Conservation (phyloP, 805 yeast genomes). For the Kazachstania martiniae region DNA sequence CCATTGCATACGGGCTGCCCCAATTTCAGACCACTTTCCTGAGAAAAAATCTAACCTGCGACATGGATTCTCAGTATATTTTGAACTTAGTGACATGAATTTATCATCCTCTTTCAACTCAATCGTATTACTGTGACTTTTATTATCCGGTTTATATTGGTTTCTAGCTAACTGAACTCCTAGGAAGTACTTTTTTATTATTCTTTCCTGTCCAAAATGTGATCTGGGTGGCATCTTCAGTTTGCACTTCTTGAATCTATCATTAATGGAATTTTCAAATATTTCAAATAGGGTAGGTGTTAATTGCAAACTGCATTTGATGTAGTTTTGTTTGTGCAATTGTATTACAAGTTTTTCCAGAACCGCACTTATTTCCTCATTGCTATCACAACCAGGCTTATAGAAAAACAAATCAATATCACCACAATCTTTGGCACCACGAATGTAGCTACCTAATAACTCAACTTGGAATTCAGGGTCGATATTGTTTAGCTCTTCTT, state of each 20-base stretch:
- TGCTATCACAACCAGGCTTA: conserved; percentile 18
- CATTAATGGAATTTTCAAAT: conserved; percentile 6
- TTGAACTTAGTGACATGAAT: conserved; percentile 15
- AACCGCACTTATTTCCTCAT: conserved; percentile 10
- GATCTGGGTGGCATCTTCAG: conserved; percentile 5
- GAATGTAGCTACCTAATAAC: conserved; percentile 22
- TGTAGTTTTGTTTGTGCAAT: conserved; percentile 12
- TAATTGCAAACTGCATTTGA: conserved; percentile 20
- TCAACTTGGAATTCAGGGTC: conserved; percentile 16
- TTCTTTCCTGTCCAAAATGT: neutral
- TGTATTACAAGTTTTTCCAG: conserved; percentile 13
- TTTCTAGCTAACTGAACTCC: conserved; percentile 11
- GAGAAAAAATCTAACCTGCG: conserved; percentile 25
- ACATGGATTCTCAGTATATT: conserved; percentile 9
- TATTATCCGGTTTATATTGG: neutral
- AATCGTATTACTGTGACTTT: neutral
- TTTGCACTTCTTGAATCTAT: conserved; percentile 5
- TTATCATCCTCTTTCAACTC: conserved; percentile 9
- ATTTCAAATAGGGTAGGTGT: conserved; percentile 7
- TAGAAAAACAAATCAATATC: conserved; percentile 25
- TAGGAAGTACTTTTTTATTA: conserved; percentile 13
- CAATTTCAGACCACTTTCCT: conserved; percentile 24
- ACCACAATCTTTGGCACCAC: conserved; percentile 20
- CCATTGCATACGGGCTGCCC: conserved; percentile 25
- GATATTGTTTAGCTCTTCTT: conserved; percentile 8